phyloP scores from a whole-genome alignment of 768 basidiomycete genomes.

The Suillus paluster region DNA sequence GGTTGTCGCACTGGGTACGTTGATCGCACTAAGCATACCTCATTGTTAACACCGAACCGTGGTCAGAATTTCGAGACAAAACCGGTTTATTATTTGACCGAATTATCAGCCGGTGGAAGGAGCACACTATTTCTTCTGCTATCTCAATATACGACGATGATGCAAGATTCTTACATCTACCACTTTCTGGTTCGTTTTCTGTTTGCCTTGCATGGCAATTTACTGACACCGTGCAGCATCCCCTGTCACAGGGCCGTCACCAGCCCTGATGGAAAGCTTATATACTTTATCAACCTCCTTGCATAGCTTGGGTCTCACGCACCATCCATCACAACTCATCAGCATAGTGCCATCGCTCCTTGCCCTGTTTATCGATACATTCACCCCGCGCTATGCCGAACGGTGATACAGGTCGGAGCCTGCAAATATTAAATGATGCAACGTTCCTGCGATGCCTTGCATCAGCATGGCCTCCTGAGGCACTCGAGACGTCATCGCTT shows the following conservation, averaged over 20 bases:
- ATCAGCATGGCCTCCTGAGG: constrained; percentile 32
- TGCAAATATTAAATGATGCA: constrained; percentile 49
- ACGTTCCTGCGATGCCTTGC: constrained; percentile 50
- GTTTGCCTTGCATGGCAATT: background rate
- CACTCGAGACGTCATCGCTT: constrained; percentile 22
- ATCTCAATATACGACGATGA: constrained; percentile 26
- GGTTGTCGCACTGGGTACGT: constrained; percentile 41
- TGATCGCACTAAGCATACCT: constrained; percentile 5
- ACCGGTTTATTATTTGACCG: constrained; percentile 46
- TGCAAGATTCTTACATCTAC: constrained; percentile 8
- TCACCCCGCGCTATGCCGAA: constrained; percentile 40
- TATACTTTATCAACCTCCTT: constrained; percentile 56
- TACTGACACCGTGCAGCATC: constrained; percentile 17
- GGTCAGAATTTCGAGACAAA: constrained; percentile 54
- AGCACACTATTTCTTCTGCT: constrained; percentile 39
- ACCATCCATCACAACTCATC: constrained; percentile 39
- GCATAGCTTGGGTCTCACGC: constrained; percentile 57
- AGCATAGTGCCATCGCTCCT: constrained; percentile 45
- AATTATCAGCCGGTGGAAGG: constrained; percentile 59
- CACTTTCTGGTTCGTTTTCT: constrained; percentile 15
- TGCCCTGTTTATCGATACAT: constrained; percentile 36
- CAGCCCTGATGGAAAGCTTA: constrained; percentile 57
- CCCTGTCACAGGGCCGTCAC: constrained; percentile 48
- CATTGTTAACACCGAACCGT: constrained; percentile 7
- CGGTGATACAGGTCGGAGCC: constrained; percentile 28